phyloP scores from a whole-genome alignment of 371 early-diverging fungal genomes.

The Mortierella sp. region DNA sequence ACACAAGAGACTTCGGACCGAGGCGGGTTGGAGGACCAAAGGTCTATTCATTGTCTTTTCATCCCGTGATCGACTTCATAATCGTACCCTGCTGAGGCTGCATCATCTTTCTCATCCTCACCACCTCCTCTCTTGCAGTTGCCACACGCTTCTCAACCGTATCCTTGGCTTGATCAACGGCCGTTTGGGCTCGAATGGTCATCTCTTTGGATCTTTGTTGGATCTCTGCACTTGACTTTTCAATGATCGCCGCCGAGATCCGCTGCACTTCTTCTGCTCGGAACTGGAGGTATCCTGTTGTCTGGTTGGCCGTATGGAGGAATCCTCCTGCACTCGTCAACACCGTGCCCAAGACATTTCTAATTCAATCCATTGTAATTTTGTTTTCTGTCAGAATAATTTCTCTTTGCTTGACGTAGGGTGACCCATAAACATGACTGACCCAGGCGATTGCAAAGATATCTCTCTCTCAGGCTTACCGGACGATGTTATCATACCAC shows the following conservation, averaged over 20 bases:
- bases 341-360: constrained; percentile 56
- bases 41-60: constrained; percentile 14
- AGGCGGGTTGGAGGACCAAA: constrained; percentile 18
- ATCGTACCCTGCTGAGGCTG: not conserved
- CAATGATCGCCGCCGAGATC: constrained; percentile 12
- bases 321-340: constrained; percentile 62
- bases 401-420: not conserved
- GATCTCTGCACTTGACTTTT: constrained; percentile 7
- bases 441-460: not conserved
- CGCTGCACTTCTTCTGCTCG: constrained; percentile 15
- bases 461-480: constrained; percentile 34
- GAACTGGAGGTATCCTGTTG: constrained; percentile 16
- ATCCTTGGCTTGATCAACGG: constrained; percentile 12
- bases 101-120: constrained; percentile 12
- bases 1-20: not conserved
- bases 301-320: constrained; percentile 56
- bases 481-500: constrained; percentile 67
- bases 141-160: constrained; percentile 5
- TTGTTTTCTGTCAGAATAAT: not conserved
- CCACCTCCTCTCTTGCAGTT: not conserved
- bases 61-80: not conserved
- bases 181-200: constrained; percentile 20
- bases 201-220: not conserved
- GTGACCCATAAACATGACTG: not conserved
- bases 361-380: not conserved